These are phyloP conservation scores for Xenoacremonium recifei DNA, from an alignment of 2,329 filamentous ascomycete species.

Conservation along the genomic window DNA sequence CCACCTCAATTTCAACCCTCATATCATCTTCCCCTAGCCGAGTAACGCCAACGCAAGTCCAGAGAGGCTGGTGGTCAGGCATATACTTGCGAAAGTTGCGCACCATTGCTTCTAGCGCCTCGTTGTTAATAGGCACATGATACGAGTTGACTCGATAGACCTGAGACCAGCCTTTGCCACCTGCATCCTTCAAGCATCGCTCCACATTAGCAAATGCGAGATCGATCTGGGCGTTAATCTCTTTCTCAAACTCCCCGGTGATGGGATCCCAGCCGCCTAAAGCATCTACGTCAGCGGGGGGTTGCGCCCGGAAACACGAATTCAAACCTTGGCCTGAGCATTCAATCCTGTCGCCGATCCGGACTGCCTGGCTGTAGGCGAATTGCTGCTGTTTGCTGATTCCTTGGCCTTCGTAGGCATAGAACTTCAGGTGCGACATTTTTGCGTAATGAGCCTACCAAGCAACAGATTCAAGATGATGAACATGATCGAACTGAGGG, in stretches of 20 bases:
- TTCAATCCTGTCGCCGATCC: constrained; percentile 18
- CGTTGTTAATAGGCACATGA: constrained; percentile 39
- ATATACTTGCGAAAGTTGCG: constrained; percentile 48
- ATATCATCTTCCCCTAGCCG: constrained; percentile 48
- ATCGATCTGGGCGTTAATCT: constrained; percentile 46
- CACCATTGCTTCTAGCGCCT: constrained; percentile 41
- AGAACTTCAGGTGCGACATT: constrained; percentile 33
- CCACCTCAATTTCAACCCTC: constrained; percentile 59
- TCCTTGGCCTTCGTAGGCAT: constrained; percentile 31
- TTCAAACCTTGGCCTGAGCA: constrained; percentile 24
- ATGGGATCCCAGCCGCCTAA: constrained; percentile 20
- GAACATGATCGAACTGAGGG: too few species aligned
- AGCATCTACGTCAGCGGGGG: constrained; percentile 28
- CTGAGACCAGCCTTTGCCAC: constrained; percentile 56
- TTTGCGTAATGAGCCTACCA: too few species aligned
- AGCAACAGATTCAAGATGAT: too few species aligned
- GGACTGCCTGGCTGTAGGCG: constrained; percentile 22
- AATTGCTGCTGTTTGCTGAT: constrained; percentile 20
- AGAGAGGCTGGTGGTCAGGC: constrained; percentile 51
- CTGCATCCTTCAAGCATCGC: constrained; percentile 46
- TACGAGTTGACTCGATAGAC: constrained; percentile 50
- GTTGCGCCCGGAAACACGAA: background rate
- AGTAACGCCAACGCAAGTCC: constrained; percentile 52
- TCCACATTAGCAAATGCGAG: constrained; percentile 59
- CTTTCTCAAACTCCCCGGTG: constrained; percentile 24